Base-by-base conservation (phyloP, 1,284 basidiomycete genomes). In the Peniophora sp. region DNA sequence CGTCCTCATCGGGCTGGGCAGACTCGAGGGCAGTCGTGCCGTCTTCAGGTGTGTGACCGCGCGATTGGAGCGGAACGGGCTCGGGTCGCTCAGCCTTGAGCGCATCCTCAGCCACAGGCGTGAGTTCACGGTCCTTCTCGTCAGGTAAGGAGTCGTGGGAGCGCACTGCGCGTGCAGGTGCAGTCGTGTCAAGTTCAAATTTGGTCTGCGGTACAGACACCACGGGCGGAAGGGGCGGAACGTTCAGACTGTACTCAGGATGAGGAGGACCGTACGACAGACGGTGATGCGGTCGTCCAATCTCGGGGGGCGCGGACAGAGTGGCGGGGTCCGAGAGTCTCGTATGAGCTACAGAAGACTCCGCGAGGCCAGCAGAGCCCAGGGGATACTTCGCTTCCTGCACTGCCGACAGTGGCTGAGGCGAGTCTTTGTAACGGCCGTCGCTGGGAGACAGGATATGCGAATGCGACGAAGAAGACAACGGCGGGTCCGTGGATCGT, bases 221-320 rank as follows among this genome's bases (percentile, higher is more conserved):
- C n/a, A 16, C 16, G 16, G 20, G 43, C 25, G 2, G 52, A 39
- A 35, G 41, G 34, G 34, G 52, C 36, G 34, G 52, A 22, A 53
- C 56, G 59, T 71, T 68, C n/a, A 69, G 60, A 56, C 66, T 69
- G 48, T 57, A 60, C 56, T 58, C 64, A 49, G 53, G 45, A 25
- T 49, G 51, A n/a, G 59, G 65, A 8, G 56, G 56, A 24, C 51
- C 45, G 47, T 32, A 49, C 36, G 68, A 67, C 44, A 73, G 61
- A 38, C 61, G 59, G 5, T 58, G 64, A 52, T 73, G 72, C 0
- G 61, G 65, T 16, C 65, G 60, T 12, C 70, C 69, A 22, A 83
- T 60, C 50, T 75, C 73, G 2, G 80, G 70, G 20, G 82, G 83
- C 0, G 81, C 81, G 38, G 80, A 41, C 16, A 20, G 19, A 41